These are phyloP conservation scores for Trichoderma endophyticum DNA, from an alignment of 2,329 filamentous ascomycete species.

Conservation along the genomic window DNA sequence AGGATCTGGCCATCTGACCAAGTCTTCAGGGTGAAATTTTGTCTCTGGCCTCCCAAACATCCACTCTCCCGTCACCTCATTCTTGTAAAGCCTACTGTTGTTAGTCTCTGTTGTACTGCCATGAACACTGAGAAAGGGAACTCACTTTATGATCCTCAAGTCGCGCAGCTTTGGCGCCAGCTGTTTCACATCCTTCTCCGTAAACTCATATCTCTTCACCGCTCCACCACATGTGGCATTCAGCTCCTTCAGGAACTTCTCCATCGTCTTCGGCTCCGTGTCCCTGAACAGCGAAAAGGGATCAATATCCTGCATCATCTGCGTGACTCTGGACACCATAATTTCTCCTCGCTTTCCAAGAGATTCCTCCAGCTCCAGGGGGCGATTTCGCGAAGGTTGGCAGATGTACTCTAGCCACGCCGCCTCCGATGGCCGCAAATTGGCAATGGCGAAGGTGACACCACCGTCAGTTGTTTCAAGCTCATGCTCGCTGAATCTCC, in stretches of 20 bases:
- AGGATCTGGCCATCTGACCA: conserved; percentile 5
- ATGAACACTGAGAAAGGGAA: background rate
- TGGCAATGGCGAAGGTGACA: background rate
- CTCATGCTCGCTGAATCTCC: conserved; percentile 22
- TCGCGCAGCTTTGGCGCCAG: conserved; percentile 13
- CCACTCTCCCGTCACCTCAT: background rate
- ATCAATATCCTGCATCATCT: conserved; percentile 25
- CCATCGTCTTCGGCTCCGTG: conserved; percentile 20
- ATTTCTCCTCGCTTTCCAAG: conserved; percentile 19
- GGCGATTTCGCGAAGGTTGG: conserved; percentile 19
- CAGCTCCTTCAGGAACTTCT: conserved; percentile 25
- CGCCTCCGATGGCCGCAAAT: conserved; percentile 26
- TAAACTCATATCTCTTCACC: conserved; percentile 26
- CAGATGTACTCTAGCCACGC: conserved; percentile 26
- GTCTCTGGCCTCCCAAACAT: conserved; percentile 14
- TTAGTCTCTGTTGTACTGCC: background rate
- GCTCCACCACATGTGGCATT: conserved; percentile 24
- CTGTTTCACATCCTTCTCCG: conserved; percentile 21
- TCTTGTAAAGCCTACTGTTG: background rate
- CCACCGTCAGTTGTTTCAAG: background rate
- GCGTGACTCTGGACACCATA: conserved; percentile 25
- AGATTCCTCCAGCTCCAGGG: background rate
- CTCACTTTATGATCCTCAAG: conserved; percentile 7
- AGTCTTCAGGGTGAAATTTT: conserved; percentile 18
- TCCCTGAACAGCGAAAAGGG: conserved; percentile 22